Percentiles rank a stretch among this genome's conserved stretches.
phyloP scores from a whole-genome alignment of 805 yeast species.

The Candida qinlingensis region DNA sequence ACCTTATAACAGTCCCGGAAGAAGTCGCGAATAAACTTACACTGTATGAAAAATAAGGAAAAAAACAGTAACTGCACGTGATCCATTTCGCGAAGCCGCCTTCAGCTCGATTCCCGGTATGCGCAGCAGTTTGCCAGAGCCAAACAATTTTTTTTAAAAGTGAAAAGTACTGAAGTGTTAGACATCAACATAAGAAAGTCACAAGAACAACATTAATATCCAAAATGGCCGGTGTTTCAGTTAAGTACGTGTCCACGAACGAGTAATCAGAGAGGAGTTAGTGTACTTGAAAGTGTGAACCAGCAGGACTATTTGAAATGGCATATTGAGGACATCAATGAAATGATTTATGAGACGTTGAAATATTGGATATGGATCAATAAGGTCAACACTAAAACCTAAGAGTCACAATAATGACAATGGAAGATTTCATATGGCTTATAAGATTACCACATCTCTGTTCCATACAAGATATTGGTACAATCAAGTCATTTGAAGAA shows the following conservation, averaged over 20 bases:
- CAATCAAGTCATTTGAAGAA: not conserved
- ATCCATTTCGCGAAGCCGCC: not conserved
- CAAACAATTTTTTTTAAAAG: conserved; percentile 13
- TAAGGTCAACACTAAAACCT: too few relatives aligned
- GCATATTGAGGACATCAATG: too few relatives aligned
- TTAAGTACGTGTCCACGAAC: conserved; percentile 64
- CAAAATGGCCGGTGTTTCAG: conserved; percentile 95
- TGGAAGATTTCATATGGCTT: too few relatives aligned
- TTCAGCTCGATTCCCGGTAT: conserved; percentile 2
- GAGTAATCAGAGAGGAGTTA: not conserved
- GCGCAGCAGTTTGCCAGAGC: conserved; percentile 10
- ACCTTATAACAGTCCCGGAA: too few relatives aligned
- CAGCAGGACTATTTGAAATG: too few relatives aligned
- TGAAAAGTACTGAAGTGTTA: conserved; percentile 8
- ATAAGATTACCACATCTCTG: too few relatives aligned
- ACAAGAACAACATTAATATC: conserved; percentile 23
- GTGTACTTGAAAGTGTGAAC: not conserved
- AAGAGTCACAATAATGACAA: too few relatives aligned
- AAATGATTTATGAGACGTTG: too few relatives aligned
- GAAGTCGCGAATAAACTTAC: too few relatives aligned
- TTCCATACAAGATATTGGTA: too few relatives aligned
- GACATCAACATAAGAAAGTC: not conserved
- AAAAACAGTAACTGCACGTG: conserved; percentile 2
- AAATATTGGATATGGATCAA: too few relatives aligned
- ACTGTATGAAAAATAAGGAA: too few relatives aligned